Percentiles rank a stretch among this genome's conserved stretches.
These are phyloP conservation scores for Oryza longistaminata DNA, from an alignment of 176 grass and related monocot species.

Conservation along the genomic window DNA sequence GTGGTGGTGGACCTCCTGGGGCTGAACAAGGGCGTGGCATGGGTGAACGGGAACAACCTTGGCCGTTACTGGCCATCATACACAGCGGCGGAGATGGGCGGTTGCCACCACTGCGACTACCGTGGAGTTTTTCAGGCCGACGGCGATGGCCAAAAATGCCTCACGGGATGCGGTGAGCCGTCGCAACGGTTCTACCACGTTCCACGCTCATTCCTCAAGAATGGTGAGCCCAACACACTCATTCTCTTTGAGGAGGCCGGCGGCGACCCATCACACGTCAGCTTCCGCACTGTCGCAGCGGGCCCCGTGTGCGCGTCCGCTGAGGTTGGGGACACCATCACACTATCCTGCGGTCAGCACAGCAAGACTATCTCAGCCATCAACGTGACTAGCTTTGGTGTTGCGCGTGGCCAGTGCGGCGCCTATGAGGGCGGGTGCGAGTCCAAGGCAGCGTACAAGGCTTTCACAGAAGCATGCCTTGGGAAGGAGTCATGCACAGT, in stretches of 20 bases:
- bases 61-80: slow-evolving; percentile 73
- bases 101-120: slow-evolving; percentile 59
- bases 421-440: slow-evolving; percentile 52
- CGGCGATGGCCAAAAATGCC: slow-evolving; percentile 44
- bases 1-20: slow-evolving; percentile 67
- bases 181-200: slow-evolving; percentile 72
- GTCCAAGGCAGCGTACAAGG: slow-evolving; percentile 36
- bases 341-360: slow-evolving; percentile 32
- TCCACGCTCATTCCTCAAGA: slow-evolving; percentile 68
- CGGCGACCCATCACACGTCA: slow-evolving; percentile 37
- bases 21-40: slow-evolving; percentile 63
- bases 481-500: slow-evolving; percentile 39
- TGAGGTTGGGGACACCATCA: slow-evolving; percentile 34
- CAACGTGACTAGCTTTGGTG: slow-evolving; percentile 53
- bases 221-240: slow-evolving; percentile 51
- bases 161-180: slow-evolving; percentile 61
- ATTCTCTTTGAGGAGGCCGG: slow-evolving; percentile 83
- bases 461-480: slow-evolving; percentile 46
- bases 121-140: slow-evolving; percentile 44
- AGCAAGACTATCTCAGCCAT: slow-evolving; percentile 43
- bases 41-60: slow-evolving; percentile 88
- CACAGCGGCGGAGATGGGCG: slow-evolving; percentile 31
- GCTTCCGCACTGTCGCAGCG: slow-evolving; percentile 43
- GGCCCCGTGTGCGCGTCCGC: slow-evolving; percentile 42
- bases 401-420: slow-evolving; percentile 43